Conservation (phyloP, 345 rosid species). For the Eutrema yunnanense region DNA sequence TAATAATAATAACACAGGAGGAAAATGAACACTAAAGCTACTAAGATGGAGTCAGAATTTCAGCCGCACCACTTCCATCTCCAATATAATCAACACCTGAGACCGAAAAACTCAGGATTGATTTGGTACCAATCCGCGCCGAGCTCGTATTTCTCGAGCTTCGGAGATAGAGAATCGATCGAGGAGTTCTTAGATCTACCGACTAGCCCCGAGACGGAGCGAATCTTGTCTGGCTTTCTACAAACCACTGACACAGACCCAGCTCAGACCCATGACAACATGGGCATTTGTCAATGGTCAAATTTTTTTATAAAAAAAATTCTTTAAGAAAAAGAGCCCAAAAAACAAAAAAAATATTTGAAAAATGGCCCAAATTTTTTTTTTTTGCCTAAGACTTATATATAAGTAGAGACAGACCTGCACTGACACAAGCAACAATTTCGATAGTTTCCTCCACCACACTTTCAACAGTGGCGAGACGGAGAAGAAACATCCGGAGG, state of each 20-base stretch:
- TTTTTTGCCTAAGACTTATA: too few species aligned
- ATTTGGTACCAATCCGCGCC: constrained; percentile 68
- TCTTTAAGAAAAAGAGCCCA: too few species aligned
- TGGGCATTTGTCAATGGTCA: too few species aligned
- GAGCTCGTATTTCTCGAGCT: constrained; percentile 44
- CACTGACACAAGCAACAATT: constrained; percentile 32
- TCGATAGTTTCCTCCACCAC: constrained; percentile 30
- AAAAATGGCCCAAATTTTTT: too few species aligned
- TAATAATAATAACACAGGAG: neutral
- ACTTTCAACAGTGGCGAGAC: constrained; percentile 17
- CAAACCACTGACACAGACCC: constrained; percentile 39
- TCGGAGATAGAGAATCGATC: constrained; percentile 40
- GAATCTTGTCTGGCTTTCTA: constrained; percentile 47
- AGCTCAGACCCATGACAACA: too few species aligned
- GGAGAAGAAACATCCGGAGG: neutral
- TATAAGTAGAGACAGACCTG: too few species aligned
- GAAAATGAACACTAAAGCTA: neutral
- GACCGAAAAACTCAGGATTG: constrained; percentile 43
- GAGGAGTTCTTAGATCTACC: constrained; percentile 59
- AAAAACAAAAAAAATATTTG: too few species aligned
- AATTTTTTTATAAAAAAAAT: too few species aligned
- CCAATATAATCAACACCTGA: constrained; percentile 42
- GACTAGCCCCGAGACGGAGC: constrained; percentile 59
- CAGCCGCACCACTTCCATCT: constrained; percentile 38
- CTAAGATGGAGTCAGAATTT: constrained; percentile 60